Evolutionary conservation across 2,329 filamentous ascomycete genomes (phyloP).

Genomic region (Xylariales sp.): DNA sequence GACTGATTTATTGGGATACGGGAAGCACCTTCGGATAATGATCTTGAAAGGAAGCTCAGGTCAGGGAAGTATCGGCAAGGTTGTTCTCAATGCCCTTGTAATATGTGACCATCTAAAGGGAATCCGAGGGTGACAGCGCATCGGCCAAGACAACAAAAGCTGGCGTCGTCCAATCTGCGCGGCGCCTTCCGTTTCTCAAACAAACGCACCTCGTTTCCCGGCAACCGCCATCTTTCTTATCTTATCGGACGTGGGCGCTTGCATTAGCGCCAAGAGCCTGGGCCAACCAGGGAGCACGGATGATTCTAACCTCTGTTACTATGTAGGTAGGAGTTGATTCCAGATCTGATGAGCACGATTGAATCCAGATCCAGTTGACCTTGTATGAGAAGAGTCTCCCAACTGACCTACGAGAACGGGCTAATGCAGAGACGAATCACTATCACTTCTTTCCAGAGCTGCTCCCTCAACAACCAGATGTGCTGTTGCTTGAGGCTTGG

Average conservation of each 20-base stretch:
- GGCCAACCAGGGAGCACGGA: no score
- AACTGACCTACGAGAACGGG: no score
- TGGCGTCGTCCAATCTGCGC: not conserved
- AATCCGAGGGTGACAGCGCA: not conserved
- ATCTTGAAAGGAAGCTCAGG: not conserved
- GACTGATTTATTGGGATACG: not conserved
- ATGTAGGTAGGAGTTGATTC: no score
- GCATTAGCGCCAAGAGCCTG: not conserved
- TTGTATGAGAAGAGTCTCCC: no score
- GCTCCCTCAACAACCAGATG: no score
- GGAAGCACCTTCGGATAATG: not conserved
- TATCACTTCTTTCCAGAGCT: no score
- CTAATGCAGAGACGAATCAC: no score
- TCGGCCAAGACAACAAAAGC: not conserved
- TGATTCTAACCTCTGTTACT: no score
- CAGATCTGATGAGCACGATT: no score
- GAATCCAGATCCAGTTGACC: no score
- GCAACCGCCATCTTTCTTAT: not conserved
- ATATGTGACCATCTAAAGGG: conserved; percentile 1
- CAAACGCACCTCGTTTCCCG: not conserved
- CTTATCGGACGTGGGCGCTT: no score
- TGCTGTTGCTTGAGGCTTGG: no score
- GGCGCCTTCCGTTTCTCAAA: not conserved
- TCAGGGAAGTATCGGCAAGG: not conserved
- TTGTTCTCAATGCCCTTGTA: conserved; percentile 1